These are phyloP conservation scores for Nyctanthes arbortristis DNA, from an alignment of 257 asterid genomes.

Conservation along the genomic window DNA sequence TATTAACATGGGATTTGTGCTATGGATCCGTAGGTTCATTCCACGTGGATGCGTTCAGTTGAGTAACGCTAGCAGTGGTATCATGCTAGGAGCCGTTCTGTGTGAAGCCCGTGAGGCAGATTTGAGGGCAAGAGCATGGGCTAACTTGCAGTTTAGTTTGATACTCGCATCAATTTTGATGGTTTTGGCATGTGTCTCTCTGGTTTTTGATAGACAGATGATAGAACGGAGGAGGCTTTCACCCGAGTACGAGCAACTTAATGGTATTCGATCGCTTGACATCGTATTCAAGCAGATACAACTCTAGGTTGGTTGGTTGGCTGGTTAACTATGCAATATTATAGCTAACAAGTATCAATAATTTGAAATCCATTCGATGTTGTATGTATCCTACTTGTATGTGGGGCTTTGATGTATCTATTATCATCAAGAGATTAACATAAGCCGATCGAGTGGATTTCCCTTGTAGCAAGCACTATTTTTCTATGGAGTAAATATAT, in stretches of 20 bases:
- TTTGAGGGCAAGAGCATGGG: conserved; percentile 68
- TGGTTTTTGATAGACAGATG: conserved; percentile 39
- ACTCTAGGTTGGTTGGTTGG: conserved; percentile 28
- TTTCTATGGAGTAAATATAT: no score
- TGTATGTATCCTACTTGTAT: neutral
- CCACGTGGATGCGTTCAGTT: conserved; percentile 56
- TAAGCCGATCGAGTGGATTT: neutral
- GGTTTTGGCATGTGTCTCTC: conserved; percentile 35
- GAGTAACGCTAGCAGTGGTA: conserved; percentile 10
- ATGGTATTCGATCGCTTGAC: conserved; percentile 30
- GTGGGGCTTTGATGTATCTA: neutral
- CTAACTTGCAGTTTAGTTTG: conserved; percentile 89
- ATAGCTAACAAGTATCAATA: neutral
- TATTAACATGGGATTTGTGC: conserved; percentile 68
- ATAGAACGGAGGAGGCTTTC: conserved; percentile 32
- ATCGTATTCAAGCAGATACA: conserved; percentile 40
- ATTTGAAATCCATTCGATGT: neutral
- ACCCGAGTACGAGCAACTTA: conserved; percentile 57
- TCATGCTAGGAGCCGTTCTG: conserved; percentile 48
- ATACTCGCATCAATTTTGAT: conserved; percentile 53
- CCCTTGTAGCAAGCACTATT: no score
- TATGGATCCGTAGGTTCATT: conserved; percentile 60
- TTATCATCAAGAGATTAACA: neutral
- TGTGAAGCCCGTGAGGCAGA: conserved; percentile 54
- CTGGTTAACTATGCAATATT: neutral